These are phyloP conservation scores for Coemansia sp. DNA, from an alignment of 192 early-diverging fungal genomes.

Conservation along the genomic window DNA sequence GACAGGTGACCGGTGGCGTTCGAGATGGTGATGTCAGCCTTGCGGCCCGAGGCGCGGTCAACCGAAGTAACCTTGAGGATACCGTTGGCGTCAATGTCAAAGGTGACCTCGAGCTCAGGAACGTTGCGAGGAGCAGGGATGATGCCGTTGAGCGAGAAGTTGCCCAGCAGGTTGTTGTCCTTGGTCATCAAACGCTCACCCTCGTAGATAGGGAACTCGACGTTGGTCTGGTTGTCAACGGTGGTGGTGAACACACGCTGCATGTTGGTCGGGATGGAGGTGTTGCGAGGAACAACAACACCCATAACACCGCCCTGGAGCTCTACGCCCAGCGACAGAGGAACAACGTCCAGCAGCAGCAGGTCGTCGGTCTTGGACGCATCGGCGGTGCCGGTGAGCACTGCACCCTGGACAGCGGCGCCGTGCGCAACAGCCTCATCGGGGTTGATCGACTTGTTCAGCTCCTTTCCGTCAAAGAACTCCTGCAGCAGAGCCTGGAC, in stretches of 20 bases:
- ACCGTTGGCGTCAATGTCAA: slow-evolving; percentile 85
- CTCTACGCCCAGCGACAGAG: slow-evolving; percentile 83
- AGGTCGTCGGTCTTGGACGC: slow-evolving; percentile 68
- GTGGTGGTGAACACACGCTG: slow-evolving; percentile 81
- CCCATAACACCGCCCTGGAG: slow-evolving; percentile 84
- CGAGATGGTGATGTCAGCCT: slow-evolving; percentile 92
- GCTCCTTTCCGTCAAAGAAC: slow-evolving; percentile 78
- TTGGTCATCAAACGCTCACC: slow-evolving; percentile 86
- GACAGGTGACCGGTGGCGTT: slow-evolving; percentile 89
- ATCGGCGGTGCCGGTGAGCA: slow-evolving; percentile 68
- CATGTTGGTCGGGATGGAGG: slow-evolving; percentile 78
- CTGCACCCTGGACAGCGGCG: slow-evolving; percentile 85
- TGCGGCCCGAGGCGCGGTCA: slow-evolving; percentile 89
- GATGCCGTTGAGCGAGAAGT: slow-evolving; percentile 80
- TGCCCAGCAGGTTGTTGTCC: slow-evolving; percentile 89
- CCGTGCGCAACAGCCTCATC: slow-evolving; percentile 95
- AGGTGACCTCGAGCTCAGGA: slow-evolving; percentile 79
- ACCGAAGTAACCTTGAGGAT: slow-evolving; percentile 88
- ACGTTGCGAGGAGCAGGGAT: slow-evolving; percentile 74
- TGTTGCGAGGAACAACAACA: slow-evolving; percentile 82
- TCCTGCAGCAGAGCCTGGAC: slow-evolving; percentile 76
- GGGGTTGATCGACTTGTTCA: slow-evolving; percentile 90
- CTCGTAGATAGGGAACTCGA: slow-evolving; percentile 84
- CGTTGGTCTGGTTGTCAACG: slow-evolving; percentile 81
- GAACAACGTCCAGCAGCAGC: slow-evolving; percentile 81